A percentile compares a stretch with the other conserved stretches of the same genome.
phyloP scores from a whole-genome alignment of 1,284 basidiomycete species.

The Leccinum pachyderme region DNA sequence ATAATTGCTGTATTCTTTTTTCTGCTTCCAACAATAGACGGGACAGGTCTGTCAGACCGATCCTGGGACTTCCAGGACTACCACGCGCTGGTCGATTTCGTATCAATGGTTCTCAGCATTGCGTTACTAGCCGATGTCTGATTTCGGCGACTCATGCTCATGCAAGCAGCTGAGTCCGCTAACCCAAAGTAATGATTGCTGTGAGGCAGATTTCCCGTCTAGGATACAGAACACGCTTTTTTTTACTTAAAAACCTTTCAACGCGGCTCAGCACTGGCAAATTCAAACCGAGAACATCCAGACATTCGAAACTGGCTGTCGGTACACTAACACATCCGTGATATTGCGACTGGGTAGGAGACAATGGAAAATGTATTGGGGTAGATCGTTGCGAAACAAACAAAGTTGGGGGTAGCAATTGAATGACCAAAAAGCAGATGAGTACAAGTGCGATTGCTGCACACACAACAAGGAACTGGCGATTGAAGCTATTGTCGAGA shows the following conservation, averaged over 20 bases:
- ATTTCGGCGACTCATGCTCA: neutral
- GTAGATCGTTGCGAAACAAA: slow-evolving; percentile 19
- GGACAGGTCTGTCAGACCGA: neutral
- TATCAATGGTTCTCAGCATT: neutral
- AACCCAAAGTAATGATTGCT: neutral
- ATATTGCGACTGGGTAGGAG: slow-evolving; percentile 9
- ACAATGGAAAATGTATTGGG: slow-evolving; percentile 17
- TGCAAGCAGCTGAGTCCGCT: neutral
- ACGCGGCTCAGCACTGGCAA: neutral
- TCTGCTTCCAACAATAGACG: neutral
- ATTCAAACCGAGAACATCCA: slow-evolving; percentile 3
- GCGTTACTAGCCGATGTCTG: neutral
- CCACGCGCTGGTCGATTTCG: neutral
- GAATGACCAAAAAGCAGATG: slow-evolving; percentile 15
- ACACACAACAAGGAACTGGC: slow-evolving; percentile 15
- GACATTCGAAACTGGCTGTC: slow-evolving; percentile 17
- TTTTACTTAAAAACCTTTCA: neutral
- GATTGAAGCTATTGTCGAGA: slow-evolving; percentile 1
- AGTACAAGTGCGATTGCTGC: slow-evolving; percentile 23
- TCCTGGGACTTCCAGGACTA: neutral
- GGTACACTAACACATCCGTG: slow-evolving; percentile 18
- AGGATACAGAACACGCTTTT: neutral
- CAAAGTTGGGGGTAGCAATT: slow-evolving; percentile 12
- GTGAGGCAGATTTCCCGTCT: neutral
- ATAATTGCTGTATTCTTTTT: neutral